Conservation (phyloP, 768 basidiomycete species). For the Pleurotus citrinopileatus region DNA sequence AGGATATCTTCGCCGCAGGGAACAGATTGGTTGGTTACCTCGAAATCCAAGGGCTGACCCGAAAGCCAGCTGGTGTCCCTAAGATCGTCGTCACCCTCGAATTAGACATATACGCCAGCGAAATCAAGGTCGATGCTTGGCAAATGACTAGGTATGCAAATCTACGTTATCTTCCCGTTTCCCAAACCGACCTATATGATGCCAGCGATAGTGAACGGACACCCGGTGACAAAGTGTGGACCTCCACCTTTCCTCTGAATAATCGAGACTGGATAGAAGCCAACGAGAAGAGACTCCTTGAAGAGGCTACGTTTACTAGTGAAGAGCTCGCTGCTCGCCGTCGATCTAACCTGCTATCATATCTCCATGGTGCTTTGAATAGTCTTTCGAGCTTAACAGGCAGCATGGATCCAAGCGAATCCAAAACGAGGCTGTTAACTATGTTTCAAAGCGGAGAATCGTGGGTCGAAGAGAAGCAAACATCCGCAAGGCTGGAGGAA, state of each 20-base stretch:
- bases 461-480: not conserved
- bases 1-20: slow-evolving; percentile 85
- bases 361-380: not conserved
- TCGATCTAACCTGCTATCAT: not conserved
- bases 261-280: not conserved
- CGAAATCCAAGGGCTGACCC: slow-evolving; percentile 86
- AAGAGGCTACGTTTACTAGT: not conserved
- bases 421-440: not conserved
- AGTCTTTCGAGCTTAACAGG: not conserved
- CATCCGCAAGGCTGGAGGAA: not conserved
- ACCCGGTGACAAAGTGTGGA: not conserved
- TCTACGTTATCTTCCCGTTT: not conserved
- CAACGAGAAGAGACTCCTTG: not conserved
- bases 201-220: not conserved
- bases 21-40: slow-evolving; percentile 91
- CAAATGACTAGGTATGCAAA: not conserved
- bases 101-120: slow-evolving; percentile 70
- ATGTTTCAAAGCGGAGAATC: not conserved
- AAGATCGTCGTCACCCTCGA: slow-evolving; percentile 92
- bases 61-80: slow-evolving; percentile 86
- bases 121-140: not conserved
- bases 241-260: not conserved
- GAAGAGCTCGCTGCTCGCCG: not conserved
- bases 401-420: no score
- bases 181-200: not conserved